A percentile compares a stretch with the other conserved stretches of the same genome.
Evolutionary conservation across 2,329 filamentous ascomycete species (phyloP).

Genomic region (Allantophomopsis cytisporea): DNA sequence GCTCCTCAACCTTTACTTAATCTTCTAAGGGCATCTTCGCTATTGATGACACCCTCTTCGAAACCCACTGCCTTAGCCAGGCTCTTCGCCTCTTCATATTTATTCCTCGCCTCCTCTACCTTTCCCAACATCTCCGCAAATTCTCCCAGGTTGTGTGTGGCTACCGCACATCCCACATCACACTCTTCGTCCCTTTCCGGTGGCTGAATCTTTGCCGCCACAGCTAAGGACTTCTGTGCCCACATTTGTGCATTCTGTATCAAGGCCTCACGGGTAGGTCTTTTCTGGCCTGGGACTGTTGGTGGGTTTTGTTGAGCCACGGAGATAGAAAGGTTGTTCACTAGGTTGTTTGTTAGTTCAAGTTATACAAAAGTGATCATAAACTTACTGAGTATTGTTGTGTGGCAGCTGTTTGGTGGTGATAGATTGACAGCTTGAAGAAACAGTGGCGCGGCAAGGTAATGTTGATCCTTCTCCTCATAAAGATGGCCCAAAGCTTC

Average conservation of each 20-base stretch:
- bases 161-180: constrained; percentile 68
- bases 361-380: neutral
- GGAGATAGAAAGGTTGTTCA: constrained; percentile 70
- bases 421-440: constrained; percentile 69
- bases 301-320: constrained; percentile 39
- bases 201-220: constrained; percentile 50
- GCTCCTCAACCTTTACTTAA: neutral
- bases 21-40: constrained; percentile 33
- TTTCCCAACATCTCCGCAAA: constrained; percentile 66
- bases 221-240: constrained; percentile 62
- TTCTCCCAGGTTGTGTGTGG: constrained; percentile 77
- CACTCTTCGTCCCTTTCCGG: constrained; percentile 64
- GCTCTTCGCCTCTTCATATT: constrained; percentile 55
- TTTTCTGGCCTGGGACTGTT: constrained; percentile 19
- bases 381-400: constrained; percentile 58
- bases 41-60: constrained; percentile 34
- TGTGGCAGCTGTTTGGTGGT: constrained; percentile 54
- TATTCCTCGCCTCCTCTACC: constrained; percentile 45
- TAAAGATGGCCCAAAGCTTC: constrained; percentile 72
- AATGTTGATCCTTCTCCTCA: constrained; percentile 57
- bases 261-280: constrained; percentile 43
- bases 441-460: constrained; percentile 75
- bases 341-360: constrained; percentile 20
- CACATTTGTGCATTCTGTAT: constrained; percentile 62
- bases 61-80: constrained; percentile 43